Percentiles rank a stretch among this genome's conserved stretches.
These are phyloP conservation scores for Coleophoma cylindrospora DNA, from an alignment of 2,329 filamentous ascomycete genomes.

Conservation along the genomic window DNA sequence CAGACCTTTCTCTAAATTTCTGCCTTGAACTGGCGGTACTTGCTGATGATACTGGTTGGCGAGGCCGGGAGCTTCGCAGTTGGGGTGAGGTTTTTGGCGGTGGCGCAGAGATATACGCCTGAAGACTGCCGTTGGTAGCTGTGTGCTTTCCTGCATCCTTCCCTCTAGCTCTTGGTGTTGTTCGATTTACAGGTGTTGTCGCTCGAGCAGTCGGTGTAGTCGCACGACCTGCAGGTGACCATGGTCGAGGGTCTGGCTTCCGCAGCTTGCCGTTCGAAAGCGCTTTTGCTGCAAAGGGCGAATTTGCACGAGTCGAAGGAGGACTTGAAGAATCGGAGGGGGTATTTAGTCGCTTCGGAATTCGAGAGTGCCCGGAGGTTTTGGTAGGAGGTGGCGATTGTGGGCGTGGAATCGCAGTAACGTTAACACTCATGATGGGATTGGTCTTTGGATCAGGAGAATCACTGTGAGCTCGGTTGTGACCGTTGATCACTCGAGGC, in stretches of 20 bases:
- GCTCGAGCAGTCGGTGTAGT: constrained; percentile 25
- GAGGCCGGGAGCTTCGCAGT: constrained; percentile 75
- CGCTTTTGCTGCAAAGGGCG: constrained; percentile 42
- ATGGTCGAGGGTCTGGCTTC: constrained; percentile 19
- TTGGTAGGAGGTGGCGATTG: constrained; percentile 3
- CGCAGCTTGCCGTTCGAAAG: constrained; percentile 26
- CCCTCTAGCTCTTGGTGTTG: constrained; percentile 22
- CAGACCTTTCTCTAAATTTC: constrained; percentile 54
- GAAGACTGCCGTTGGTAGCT: constrained; percentile 51
- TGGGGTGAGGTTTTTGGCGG: constrained; percentile 71
- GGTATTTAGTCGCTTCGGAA: constrained; percentile 27
- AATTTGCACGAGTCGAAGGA: constrained; percentile 50
- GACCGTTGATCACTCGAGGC: constrained; percentile 30
- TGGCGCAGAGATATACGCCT: constrained; percentile 69
- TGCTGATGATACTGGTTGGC: constrained; percentile 72
- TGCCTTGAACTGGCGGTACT: constrained; percentile 66
- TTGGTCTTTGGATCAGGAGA: constrained; percentile 32
- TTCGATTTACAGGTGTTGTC: constrained; percentile 32
- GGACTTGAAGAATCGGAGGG: constrained; percentile 43
- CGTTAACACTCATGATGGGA: constrained; percentile 19
- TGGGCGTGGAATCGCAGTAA: constrained; percentile 19
- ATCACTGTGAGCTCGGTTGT: constrained; percentile 56
- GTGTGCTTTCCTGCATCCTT: constrained; percentile 13
- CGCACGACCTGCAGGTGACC: constrained; percentile 18
- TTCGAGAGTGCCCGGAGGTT: constrained; percentile 14